These are phyloP conservation scores for Phytophthora sp. DNA, from an alignment of 352 stramenopile species.

Conservation along the genomic window DNA sequence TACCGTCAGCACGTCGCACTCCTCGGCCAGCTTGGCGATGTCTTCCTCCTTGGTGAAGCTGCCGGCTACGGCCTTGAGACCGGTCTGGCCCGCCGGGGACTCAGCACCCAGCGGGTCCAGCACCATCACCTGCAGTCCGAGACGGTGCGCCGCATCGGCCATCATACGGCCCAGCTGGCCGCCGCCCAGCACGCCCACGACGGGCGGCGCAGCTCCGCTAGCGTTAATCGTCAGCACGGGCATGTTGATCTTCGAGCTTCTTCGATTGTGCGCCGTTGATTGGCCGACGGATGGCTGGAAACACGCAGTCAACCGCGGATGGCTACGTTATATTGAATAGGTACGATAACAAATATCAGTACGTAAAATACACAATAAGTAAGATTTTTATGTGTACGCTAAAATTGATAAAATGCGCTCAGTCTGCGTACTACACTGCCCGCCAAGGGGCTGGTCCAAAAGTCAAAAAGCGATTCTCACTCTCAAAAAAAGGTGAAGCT, in stretches of 20 bases:
- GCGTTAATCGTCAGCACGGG: constrained; percentile 52
- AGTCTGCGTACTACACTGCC: too few relatives aligned
- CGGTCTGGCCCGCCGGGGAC: constrained; percentile 78
- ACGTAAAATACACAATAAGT: too few relatives aligned
- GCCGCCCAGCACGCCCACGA: constrained; percentile 94
- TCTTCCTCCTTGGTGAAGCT: constrained; percentile 75
- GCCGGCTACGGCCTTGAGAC: constrained; percentile 72
- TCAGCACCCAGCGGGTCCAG: constrained; percentile 90
- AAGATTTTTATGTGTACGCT: too few relatives aligned
- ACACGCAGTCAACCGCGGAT: too few relatives aligned
- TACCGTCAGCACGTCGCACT: constrained; percentile 95
- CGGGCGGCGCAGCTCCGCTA: constrained; percentile 50
- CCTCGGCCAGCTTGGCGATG: constrained; percentile 71
- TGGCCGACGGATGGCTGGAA: constrained; percentile 3
- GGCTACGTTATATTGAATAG: too few relatives aligned
- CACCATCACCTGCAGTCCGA: constrained; percentile 93
- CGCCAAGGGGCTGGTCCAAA: too few relatives aligned
- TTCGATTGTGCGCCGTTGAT: neutral
- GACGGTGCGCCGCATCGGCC: constrained; percentile 94
- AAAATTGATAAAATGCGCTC: too few relatives aligned
- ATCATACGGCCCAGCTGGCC: constrained; percentile 99
- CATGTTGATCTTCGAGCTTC: constrained; percentile 37
- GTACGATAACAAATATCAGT: too few relatives aligned
- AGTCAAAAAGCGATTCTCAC: too few relatives aligned
- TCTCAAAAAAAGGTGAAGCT: too few relatives aligned